phyloP scores from a whole-genome alignment of 129 eudicot genomes.

The Chrysanthemum lavandulifolium region DNA sequence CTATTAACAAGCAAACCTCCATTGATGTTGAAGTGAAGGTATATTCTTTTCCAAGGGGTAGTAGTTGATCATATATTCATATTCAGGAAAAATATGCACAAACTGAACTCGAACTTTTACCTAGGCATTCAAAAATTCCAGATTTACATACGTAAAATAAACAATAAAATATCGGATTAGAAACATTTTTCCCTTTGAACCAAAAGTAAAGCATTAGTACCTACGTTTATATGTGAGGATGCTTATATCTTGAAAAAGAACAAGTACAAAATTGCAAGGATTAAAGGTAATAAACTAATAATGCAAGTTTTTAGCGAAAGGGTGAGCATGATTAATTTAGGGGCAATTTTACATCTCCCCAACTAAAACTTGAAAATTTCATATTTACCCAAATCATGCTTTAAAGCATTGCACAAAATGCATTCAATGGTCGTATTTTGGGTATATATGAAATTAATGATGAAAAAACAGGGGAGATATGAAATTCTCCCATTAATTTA shows the following conservation, averaged over 20 bases:
- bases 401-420: too few relatives aligned
- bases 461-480: too few relatives aligned
- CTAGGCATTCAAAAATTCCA: neutral
- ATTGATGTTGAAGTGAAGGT: neutral
- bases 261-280: too few relatives aligned
- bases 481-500: too few relatives aligned
- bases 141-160: too few relatives aligned
- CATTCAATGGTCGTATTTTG: too few relatives aligned
- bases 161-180: neutral
- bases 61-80: neutral
- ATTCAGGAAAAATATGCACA: neutral
- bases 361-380: too few relatives aligned
- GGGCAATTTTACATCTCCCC: neutral
- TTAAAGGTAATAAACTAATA: too few relatives aligned
- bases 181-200: neutral
- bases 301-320: too few relatives aligned
- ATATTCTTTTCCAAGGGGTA: neutral
- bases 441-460: too few relatives aligned
- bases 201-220: neutral
- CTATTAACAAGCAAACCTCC: neutral
- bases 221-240: neutral
- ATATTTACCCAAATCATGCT: too few relatives aligned
- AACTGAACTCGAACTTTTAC: neutral
- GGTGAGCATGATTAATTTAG: neutral
- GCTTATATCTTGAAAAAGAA: neutral